A percentile compares a stretch with the other conserved stretches of the same genome.
These are phyloP conservation scores for Citrus glauca DNA, from an alignment of 345 rosid species.

Conservation along the genomic window DNA sequence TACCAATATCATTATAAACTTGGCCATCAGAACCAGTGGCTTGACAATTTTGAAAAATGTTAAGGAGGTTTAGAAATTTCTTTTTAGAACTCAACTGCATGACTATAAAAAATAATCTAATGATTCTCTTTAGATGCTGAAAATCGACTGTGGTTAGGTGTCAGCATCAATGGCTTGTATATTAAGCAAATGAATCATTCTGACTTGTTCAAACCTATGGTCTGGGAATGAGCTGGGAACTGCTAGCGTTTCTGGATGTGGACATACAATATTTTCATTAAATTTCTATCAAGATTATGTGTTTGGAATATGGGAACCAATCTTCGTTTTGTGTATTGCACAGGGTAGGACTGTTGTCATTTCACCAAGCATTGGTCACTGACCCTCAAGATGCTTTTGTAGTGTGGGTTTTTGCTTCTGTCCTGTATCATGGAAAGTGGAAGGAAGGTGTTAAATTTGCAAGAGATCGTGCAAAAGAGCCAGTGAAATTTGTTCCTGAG, in stretches of 20 bases:
- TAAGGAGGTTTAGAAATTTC: conserved; percentile 5
- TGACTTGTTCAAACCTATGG: background rate
- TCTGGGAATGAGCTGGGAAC: background rate
- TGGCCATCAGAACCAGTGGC: background rate
- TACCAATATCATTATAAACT: background rate
- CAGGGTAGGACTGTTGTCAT: conserved; percentile 85
- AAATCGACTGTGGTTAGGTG: background rate
- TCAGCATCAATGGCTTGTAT: background rate
- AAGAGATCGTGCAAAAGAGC: conserved; percentile 37
- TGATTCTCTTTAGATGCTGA: background rate
- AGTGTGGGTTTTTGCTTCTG: conserved; percentile 63
- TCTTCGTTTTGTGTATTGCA: conserved; percentile 12
- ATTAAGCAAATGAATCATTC: background rate
- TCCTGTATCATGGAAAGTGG: conserved; percentile 70
- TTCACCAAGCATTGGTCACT: conserved; percentile 75
- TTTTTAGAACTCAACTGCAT: background rate
- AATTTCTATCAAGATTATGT: background rate
- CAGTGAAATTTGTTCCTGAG: conserved; percentile 51
- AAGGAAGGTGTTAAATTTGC: conserved; percentile 59
- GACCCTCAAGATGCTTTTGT: conserved; percentile 76
- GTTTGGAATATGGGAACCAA: conserved; percentile 11
- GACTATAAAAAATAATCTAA: background rate
- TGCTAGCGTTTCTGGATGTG: background rate
- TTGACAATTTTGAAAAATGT: background rate
- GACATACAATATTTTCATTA: background rate